phyloP scores from a whole-genome alignment of 495 filamentous ascomycete species.

The Tuber melanosporum region DNA sequence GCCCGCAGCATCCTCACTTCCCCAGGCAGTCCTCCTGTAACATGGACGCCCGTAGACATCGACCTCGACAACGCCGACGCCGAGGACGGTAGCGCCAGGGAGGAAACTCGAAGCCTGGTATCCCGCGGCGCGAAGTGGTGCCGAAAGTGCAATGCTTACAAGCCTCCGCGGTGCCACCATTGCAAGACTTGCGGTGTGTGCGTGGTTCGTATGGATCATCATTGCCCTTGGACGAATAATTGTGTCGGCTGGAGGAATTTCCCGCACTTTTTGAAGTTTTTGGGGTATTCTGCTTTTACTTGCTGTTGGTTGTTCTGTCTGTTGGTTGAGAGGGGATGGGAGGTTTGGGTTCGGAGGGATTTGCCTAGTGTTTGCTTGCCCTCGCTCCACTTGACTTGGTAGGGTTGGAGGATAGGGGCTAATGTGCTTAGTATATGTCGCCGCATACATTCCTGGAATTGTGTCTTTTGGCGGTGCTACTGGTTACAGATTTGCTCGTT shows the following conservation, averaged over 20 bases:
- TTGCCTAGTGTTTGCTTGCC: constrained; percentile 7
- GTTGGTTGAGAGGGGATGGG: constrained; percentile 34
- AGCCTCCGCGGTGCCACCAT: constrained; percentile 86
- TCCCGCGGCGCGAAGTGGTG: constrained; percentile 57
- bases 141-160: constrained; percentile 72
- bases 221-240: constrained; percentile 93
- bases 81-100: constrained; percentile 37
- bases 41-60: constrained; percentile 12
- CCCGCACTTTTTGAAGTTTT: constrained; percentile 83
- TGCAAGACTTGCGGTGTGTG: constrained; percentile 80
- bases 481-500: constrained; percentile 16
- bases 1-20: constrained; percentile 67
- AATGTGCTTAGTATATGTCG: constrained; percentile 14
- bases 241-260: constrained; percentile 88
- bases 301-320: constrained; percentile 57
- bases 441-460: constrained; percentile 29
- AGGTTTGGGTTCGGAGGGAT: constrained; percentile 16
- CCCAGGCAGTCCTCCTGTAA: constrained; percentile 52
- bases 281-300: constrained; percentile 65
- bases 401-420: background rate
- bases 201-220: constrained; percentile 96
- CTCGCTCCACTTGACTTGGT: constrained; percentile 5
- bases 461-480: constrained; percentile 19
- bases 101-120: constrained; percentile 44
- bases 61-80: constrained; percentile 30